A percentile compares a stretch with the other conserved stretches of the same genome.
Conservation (phyloP, 441 rosid genomes). For the California macrophylla region DNA sequence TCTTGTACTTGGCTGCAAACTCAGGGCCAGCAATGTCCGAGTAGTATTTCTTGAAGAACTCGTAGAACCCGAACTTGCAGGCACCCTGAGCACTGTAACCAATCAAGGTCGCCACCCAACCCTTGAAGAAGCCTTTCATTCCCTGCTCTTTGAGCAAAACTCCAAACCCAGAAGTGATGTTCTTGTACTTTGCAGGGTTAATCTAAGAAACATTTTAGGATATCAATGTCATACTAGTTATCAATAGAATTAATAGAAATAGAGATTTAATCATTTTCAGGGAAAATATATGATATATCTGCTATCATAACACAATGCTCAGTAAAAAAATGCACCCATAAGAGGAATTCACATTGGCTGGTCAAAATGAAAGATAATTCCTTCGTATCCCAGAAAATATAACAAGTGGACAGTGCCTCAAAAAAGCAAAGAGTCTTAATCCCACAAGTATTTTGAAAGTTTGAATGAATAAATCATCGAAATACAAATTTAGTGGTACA, state of each 20-base stretch:
- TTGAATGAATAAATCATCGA: too few species aligned
- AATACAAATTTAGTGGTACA: too few species aligned
- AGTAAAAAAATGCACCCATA: neutral
- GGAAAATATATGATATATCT: neutral
- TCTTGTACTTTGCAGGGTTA: conserved; percentile 89
- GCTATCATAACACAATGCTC: neutral
- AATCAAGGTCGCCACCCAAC: conserved; percentile 94
- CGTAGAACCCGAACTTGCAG: conserved; percentile 96
- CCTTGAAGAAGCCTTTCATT: conserved; percentile 76
- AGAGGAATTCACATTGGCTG: neutral
- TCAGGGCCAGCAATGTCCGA: conserved; percentile 95
- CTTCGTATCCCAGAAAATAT: too few species aligned
- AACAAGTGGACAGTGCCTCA: too few species aligned
- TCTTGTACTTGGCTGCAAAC: conserved; percentile 71
- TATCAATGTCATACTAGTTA: neutral
- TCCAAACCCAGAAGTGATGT: conserved; percentile 91
- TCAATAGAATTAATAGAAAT: neutral
- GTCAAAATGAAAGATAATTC: neutral
- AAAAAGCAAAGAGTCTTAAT: too few species aligned
- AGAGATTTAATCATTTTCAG: neutral
- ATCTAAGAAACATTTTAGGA: conserved; percentile 39
- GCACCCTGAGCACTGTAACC: conserved; percentile 99
- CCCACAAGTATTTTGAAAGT: too few species aligned
- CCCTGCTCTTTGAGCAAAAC: conserved; percentile 86
- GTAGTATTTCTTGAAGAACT: conserved; percentile 89